Percentiles rank a stretch among this genome's conserved stretches.
Evolutionary conservation across 176 grass and related monocot genomes (phyloP).

Genomic region (Phoenix dactylifera): DNA sequence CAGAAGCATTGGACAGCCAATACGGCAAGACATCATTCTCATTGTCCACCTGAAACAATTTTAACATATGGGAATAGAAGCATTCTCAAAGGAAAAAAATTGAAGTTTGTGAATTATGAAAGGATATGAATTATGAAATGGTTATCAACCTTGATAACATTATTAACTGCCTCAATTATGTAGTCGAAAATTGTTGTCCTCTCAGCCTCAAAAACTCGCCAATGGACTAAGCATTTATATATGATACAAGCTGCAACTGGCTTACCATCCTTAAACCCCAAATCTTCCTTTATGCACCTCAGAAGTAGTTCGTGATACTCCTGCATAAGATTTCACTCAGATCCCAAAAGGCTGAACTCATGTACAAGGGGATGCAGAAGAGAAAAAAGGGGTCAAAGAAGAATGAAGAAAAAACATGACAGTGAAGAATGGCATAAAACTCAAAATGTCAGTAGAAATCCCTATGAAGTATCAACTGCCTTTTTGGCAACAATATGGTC

Average conservation of each 20-base stretch:
- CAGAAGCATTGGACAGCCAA: slow-evolving; percentile 90
- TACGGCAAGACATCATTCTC: slow-evolving; percentile 65
- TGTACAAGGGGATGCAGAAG: background rate
- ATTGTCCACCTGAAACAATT: slow-evolving; percentile 42
- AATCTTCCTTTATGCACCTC: slow-evolving; percentile 79
- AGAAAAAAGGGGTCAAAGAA: background rate
- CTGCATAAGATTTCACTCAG: slow-evolving; percentile 29
- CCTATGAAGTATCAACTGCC: no score
- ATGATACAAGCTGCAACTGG: slow-evolving; percentile 86
- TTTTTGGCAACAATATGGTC: no score
- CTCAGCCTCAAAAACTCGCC: slow-evolving; percentile 85
- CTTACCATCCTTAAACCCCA: slow-evolving; percentile 82
- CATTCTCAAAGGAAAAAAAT: background rate
- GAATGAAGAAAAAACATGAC: background rate
- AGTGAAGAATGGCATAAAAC: no score
- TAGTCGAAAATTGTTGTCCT: slow-evolving; percentile 93
- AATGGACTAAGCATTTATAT: slow-evolving; percentile 77
- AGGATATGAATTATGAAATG: background rate
- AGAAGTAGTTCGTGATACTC: slow-evolving; percentile 83
- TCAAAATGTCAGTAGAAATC: no score
- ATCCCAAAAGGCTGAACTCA: no score
- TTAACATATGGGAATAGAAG: slow-evolving; percentile 6
- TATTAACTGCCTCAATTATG: slow-evolving; percentile 82
- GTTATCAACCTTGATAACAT: slow-evolving; percentile 70
- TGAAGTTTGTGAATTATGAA: slow-evolving; percentile 6